These are phyloP conservation scores for Colletotrichum eleusines DNA, from an alignment of 2,329 filamentous ascomycete genomes.

Conservation along the genomic window DNA sequence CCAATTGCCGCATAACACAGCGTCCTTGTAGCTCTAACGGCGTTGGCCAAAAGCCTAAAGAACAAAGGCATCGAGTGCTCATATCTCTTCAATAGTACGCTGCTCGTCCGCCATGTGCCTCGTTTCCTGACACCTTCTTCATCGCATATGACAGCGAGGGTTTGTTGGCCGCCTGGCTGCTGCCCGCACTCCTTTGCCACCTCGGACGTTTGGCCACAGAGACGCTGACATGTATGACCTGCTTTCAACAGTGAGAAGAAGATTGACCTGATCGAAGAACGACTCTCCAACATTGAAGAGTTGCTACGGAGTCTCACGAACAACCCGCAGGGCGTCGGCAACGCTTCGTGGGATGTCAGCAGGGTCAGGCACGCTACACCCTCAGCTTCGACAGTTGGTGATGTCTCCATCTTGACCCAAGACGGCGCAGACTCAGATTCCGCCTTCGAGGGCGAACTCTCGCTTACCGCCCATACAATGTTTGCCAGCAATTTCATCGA, in stretches of 20 bases:
- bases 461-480: constrained; percentile 63
- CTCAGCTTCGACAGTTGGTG: constrained; percentile 39
- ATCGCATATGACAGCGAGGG: background rate
- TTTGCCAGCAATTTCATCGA: constrained; percentile 68
- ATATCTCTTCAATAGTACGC: constrained; percentile 72
- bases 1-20: constrained; percentile 67
- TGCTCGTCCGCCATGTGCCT: constrained; percentile 7
- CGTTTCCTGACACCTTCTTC: constrained; percentile 3
- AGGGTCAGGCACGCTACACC: constrained; percentile 44
- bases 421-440: constrained; percentile 57
- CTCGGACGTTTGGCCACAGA: background rate
- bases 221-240: constrained; percentile 2
- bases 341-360: constrained; percentile 21
- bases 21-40: constrained; percentile 67
- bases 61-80: constrained; percentile 66
- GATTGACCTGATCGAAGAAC: constrained; percentile 61
- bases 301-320: constrained; percentile 55
- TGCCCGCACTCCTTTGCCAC: background rate
- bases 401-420: constrained; percentile 43
- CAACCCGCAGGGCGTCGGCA: constrained; percentile 41
- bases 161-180: background rate
- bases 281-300: constrained; percentile 59
- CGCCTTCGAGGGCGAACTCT: constrained; percentile 61
- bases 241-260: constrained; percentile 61
- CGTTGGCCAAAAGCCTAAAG: constrained; percentile 65